phyloP scores from a whole-genome alignment of 805 yeast species.

The Candida pini region DNA sequence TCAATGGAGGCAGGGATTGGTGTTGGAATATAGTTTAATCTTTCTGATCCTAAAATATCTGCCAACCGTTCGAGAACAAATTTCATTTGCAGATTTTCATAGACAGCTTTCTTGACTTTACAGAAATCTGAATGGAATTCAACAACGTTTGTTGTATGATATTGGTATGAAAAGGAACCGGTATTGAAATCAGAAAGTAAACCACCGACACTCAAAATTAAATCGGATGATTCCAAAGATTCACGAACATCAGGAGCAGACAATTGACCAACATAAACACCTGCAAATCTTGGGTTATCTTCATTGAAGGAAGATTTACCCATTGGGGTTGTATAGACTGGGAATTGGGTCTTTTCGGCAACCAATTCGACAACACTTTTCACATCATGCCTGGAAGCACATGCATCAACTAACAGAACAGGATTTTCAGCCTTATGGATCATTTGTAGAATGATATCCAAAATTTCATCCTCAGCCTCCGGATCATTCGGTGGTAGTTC shows the following conservation, averaged over 20 bases:
- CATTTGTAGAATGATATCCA: constrained; percentile 45
- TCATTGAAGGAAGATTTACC: constrained; percentile 81
- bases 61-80: constrained; percentile 41
- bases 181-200: constrained; percentile 85
- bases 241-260: constrained; percentile 67
- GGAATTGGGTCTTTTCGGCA: constrained; percentile 67
- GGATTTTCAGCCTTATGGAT: constrained; percentile 61
- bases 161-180: constrained; percentile 76
- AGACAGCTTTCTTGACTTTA: constrained; percentile 63
- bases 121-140: constrained; percentile 77
- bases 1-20: constrained; percentile 44
- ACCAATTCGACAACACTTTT: constrained; percentile 56
- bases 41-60: constrained; percentile 27
- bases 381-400: constrained; percentile 75
- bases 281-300: constrained; percentile 67
- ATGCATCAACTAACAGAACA: constrained; percentile 76
- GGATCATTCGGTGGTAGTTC: constrained; percentile 50
- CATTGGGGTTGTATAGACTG: constrained; percentile 84
- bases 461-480: constrained; percentile 59
- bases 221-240: constrained; percentile 68
- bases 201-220: constrained; percentile 76
- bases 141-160: constrained; percentile 67
- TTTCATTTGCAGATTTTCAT: constrained; percentile 71
- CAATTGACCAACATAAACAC: constrained; percentile 81
- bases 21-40: constrained; percentile 41